These are phyloP conservation scores for Volvariella volvacea DNA, from an alignment of 1,284 basidiomycete genomes.

Conservation along the genomic window DNA sequence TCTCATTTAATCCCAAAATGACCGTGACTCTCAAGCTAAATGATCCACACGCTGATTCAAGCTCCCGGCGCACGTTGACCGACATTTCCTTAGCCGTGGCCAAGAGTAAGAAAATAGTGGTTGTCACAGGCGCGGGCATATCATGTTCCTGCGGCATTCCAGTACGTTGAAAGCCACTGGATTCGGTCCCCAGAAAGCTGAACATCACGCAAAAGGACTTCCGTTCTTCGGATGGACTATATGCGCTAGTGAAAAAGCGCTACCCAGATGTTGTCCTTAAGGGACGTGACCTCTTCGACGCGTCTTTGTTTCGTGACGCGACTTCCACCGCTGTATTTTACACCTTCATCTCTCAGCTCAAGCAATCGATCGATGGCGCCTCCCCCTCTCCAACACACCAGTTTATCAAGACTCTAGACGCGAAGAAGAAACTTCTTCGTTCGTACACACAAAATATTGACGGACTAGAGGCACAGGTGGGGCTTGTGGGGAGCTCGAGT, in stretches of 20 bases:
- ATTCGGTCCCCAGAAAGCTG: neutral
- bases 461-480: constrained; percentile 80
- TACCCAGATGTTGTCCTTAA: constrained; percentile 81
- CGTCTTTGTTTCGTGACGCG: constrained; percentile 77
- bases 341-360: constrained; percentile 89
- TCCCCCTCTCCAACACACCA: constrained; percentile 80
- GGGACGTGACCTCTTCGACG: constrained; percentile 88
- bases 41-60: constrained; percentile 35
- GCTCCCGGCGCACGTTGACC: constrained; percentile 49
- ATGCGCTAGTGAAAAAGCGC: constrained; percentile 79
- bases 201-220: constrained; percentile 61
- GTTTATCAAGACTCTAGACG: constrained; percentile 81
- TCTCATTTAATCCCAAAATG: constrained; percentile 32
- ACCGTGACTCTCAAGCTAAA: constrained; percentile 51
- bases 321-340: constrained; percentile 89
- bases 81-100: constrained; percentile 72
- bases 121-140: constrained; percentile 89
- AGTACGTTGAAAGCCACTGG: constrained; percentile 37
- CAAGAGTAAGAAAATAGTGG: constrained; percentile 78
- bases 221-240: constrained; percentile 83
- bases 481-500: constrained; percentile 61
- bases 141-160: constrained; percentile 92
- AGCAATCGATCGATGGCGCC: constrained; percentile 76
- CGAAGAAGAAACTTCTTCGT: constrained; percentile 79
- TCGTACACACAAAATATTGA: constrained; percentile 97